Evolutionary conservation across 202 grass and related monocot genomes (phyloP), one percentile per base, ranked within the genome.

Genomic region (Panicum hallii): DNA sequence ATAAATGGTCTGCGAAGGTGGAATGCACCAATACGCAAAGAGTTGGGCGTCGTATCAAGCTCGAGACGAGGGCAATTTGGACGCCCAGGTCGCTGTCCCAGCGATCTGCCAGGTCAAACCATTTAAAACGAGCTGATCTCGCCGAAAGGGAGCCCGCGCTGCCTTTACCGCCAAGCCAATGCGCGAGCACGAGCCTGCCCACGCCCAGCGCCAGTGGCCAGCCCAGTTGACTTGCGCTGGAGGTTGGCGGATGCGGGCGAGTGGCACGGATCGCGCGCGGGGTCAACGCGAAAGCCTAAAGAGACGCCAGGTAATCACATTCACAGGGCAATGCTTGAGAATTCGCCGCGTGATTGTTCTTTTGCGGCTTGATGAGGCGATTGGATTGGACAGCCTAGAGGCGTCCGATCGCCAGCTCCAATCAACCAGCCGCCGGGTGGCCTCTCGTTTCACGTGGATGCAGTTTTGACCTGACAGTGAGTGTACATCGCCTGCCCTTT

Each of bases 31-130:
- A 17, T 17, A 15, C 7, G 11, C 52, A 42, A 14, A 41, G 34
- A 58, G 32, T 11, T n/a, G 36, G 23, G 62, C 32, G 32, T 32
- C 82, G 38, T 61, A 52, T 79, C 42, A 26, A 78, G 4, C 11
- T 78, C 12, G 45, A 8, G n/a, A 53, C 8, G 41, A 23, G 12
- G 8, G 83, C 74, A 26, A 6, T 17, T 42, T 22, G 17, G 49
- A 22, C 17, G 8, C 13, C 47, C 63, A 58, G 26, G 28, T 53
- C 55, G 63, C 52, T 71, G 10, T 72, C 48, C 57, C 8, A 13
- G 0, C 34, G 34, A 17, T 55, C 19, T 22, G 7, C 45, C 12
- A 72, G 54, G 84, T 80, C 76, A 86, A 80, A 67, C 45, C 67
- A 20, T 72, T 43, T 79, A 63, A 72, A 79, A 63, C 45, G 3